Conservation (phyloP, 148 eudicot genomes). For the Vaccinium macrocarpon region DNA sequence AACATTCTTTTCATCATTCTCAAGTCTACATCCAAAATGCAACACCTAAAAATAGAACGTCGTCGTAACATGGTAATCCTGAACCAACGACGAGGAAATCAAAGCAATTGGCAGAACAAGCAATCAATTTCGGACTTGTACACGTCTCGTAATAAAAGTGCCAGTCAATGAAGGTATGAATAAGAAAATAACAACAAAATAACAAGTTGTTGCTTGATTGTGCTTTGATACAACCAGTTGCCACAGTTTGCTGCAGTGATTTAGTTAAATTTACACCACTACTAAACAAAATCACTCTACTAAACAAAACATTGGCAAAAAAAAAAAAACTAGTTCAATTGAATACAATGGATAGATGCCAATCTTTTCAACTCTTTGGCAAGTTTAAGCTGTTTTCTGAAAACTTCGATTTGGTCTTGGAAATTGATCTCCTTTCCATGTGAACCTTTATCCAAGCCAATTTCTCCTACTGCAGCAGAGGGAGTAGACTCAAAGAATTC, state of each 20-base stretch:
- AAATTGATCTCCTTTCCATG: conserved; percentile 66
- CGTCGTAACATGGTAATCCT: neutral
- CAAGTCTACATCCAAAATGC: conserved; percentile 81
- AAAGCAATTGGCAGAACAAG: neutral
- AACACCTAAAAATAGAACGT: conserved; percentile 38
- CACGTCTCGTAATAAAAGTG: too few relatives aligned
- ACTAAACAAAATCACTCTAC: too few relatives aligned
- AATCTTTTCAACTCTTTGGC: conserved; percentile 78
- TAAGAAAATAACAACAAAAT: too few relatives aligned
- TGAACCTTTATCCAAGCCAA: conserved; percentile 86
- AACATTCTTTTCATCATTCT: conserved; percentile 31
- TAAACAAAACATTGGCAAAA: too few relatives aligned
- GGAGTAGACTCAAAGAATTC: conserved; percentile 64
- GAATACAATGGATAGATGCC: conserved; percentile 69
- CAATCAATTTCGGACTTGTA: too few relatives aligned
- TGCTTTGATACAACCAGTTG: too few relatives aligned
- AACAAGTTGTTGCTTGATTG: too few relatives aligned
- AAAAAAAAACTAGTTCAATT: too few relatives aligned
- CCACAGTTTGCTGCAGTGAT: too few relatives aligned
- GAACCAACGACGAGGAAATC: neutral
- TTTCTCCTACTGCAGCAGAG: conserved; percentile 87
- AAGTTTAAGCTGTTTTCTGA: conserved; percentile 65
- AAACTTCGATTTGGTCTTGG: conserved; percentile 64
- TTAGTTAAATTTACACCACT: too few relatives aligned
- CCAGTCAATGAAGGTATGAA: too few relatives aligned